These are phyloP conservation scores for Suillus placidus DNA, from an alignment of 768 basidiomycete species.

Conservation along the genomic window DNA sequence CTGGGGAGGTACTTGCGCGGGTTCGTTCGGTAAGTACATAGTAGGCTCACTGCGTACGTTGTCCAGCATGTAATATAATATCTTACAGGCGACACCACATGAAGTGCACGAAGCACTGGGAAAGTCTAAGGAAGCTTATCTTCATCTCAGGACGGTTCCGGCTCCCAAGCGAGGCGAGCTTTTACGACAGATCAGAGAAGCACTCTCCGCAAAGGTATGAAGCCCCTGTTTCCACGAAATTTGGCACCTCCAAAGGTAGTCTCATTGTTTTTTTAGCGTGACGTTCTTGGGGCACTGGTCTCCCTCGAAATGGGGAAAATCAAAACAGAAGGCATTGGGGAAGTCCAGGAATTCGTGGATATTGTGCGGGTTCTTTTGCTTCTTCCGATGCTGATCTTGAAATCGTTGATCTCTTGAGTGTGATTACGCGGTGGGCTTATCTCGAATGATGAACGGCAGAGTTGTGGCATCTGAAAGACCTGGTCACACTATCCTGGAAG, in stretches of 20 bases:
- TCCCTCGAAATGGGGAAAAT: conserved; percentile 94
- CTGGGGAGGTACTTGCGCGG: conserved; percentile 80
- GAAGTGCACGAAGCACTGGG: conserved; percentile 74
- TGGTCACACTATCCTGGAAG: conserved; percentile 90
- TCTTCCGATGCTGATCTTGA: conserved; percentile 14
- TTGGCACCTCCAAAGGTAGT: conserved; percentile 10
- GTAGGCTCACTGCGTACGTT: conserved; percentile 1
- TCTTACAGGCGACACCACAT: conserved; percentile 59
- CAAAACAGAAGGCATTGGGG: conserved; percentile 84
- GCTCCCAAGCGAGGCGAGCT: conserved; percentile 90
- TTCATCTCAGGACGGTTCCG: conserved; percentile 71
- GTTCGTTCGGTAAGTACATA: conserved; percentile 63
- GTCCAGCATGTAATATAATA: conserved; percentile 17
- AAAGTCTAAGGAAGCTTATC: conserved; percentile 74
- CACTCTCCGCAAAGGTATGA: conserved; percentile 72
- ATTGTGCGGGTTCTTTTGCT: conserved; percentile 59
- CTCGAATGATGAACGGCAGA: conserved; percentile 92
- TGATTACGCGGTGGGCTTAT: conserved; percentile 92
- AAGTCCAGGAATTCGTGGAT: conserved; percentile 95
- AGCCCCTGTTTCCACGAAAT: background rate
- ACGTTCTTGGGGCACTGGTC: conserved; percentile 79
- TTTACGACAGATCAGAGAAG: conserved; percentile 84
- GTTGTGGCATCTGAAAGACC: conserved; percentile 87
- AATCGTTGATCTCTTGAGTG: conserved; percentile 52
- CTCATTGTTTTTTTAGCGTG: conserved; percentile 49